Conservation (phyloP, 139 green algal species). For the Astrephomene gubernaculifera region DNA sequence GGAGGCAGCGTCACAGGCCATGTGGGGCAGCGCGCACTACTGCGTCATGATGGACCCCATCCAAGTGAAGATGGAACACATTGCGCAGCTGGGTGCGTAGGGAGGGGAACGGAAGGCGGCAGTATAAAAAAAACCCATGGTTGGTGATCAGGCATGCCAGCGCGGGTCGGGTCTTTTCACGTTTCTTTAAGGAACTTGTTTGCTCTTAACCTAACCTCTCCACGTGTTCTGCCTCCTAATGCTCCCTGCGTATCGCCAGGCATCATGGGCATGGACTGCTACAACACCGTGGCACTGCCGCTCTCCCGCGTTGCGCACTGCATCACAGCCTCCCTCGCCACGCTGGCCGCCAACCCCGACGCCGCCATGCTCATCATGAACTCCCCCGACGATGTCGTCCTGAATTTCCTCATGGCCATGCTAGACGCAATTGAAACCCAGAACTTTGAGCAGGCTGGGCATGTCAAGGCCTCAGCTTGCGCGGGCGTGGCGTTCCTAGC, state of each 20-base stretch:
- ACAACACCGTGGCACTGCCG: conserved; percentile 54
- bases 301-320: conserved; percentile 67
- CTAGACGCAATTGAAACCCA: conserved; percentile 60
- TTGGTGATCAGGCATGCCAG: too few relatives aligned
- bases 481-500: conserved; percentile 80
- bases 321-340: conserved; percentile 63
- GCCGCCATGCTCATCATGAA: conserved; percentile 72
- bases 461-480: conserved; percentile 74
- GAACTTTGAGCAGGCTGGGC: conserved; percentile 59
- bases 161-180: too few relatives aligned
- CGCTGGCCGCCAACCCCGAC: conserved; percentile 60
- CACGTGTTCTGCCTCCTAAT: too few relatives aligned
- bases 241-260: neutral
- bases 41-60: conserved; percentile 63
- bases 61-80: conserved; percentile 60
- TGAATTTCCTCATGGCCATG: conserved; percentile 65
- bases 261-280: conserved; percentile 62
- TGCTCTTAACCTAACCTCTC: too few relatives aligned
- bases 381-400: conserved; percentile 49
- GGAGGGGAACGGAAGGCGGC: too few relatives aligned
- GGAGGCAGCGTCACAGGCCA: conserved; percentile 67
- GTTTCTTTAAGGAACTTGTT: too few relatives aligned
- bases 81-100: conserved; percentile 61
- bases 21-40: conserved; percentile 81
- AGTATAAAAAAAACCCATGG: too few relatives aligned